Evolutionary conservation across 441 rosid genomes (phyloP), one percentile per base, ranked within the genome.

Genomic region (Brassica balearica): DNA sequence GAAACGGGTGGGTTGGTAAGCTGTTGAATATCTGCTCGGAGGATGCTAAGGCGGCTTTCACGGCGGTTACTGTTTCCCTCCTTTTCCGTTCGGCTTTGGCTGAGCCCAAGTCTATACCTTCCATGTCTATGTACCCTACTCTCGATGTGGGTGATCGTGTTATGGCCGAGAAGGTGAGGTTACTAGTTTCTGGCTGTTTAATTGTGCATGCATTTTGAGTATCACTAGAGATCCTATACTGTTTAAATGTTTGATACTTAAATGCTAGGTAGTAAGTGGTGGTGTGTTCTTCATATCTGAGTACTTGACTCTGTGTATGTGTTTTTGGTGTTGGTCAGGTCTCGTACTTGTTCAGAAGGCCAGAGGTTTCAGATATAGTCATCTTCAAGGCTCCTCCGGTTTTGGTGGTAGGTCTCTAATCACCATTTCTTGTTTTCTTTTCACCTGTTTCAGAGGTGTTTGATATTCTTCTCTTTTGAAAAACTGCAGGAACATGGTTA

Each of bases 41-140:
- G 82, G 99, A 95, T 76, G 97, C 92, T 41, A 95, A 93, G 85
- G 99, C 98, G 0, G 90, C 85, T 43, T 87, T 95, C 70, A 95
- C 96, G 4, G 97, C 95, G 1, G 80, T 94, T 20, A 95, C 96
- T 22, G 98, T 95, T 53, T 88, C 84, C 80, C 65, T 95, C 25
- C 81, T 95, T 29, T 90, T 86, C 76, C 84, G 84, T 32, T 90
- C 92, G 11, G 83, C 76, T 60, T 41, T 90, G 77, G 95, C 92
- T 3, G 91, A 89, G 84, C 92, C 92, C 0, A 84, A 86, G 69
- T 89, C 91, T 23, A 90, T 90, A 68, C 91, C 92, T 6, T 88
- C 92, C 0, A 2, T 82, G 19, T 90, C 92, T 69, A 90, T 90
- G 95, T 82, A 53, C 63, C 95, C 95, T 34, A 90, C 92, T 14